Conservation (phyloP, 2,329 filamentous ascomycete genomes). For the Hymenoscyphus infarciens region DNA sequence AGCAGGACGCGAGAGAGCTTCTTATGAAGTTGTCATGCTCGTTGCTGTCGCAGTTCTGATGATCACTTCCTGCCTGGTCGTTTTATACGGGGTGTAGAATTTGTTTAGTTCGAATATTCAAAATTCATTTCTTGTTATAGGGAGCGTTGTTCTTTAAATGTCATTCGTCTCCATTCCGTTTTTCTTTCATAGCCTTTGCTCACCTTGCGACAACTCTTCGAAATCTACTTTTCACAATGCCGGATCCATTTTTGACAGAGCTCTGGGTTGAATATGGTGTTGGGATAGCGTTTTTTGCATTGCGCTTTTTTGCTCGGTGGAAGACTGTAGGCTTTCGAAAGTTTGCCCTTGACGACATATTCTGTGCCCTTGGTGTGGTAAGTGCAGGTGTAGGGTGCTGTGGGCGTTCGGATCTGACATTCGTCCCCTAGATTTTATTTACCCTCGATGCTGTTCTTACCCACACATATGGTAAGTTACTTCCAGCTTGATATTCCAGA, state of each 20-base stretch:
- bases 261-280: constrained; percentile 10
- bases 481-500: neutral
- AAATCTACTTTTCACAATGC: neutral
- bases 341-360: neutral
- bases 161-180: neutral
- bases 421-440: neutral
- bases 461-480: neutral
- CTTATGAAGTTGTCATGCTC: neutral
- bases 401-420: neutral
- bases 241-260: constrained; percentile 1
- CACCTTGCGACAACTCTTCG: neutral
- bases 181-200: neutral
- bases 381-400: neutral
- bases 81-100: neutral
- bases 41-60: neutral
- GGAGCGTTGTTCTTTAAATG: neutral
- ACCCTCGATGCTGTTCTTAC: constrained; percentile 3
- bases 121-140: neutral
- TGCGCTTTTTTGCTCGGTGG: constrained; percentile 6
- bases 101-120: neutral
- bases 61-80: neutral
- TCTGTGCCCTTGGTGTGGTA: neutral
- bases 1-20: neutral
- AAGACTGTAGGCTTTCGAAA: neutral
- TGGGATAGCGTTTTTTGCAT: neutral